Evolutionary conservation across 176 grass and related monocot species (phyloP), one percentile per base, ranked within the genome.

Genomic region (Puya raimondii): DNA sequence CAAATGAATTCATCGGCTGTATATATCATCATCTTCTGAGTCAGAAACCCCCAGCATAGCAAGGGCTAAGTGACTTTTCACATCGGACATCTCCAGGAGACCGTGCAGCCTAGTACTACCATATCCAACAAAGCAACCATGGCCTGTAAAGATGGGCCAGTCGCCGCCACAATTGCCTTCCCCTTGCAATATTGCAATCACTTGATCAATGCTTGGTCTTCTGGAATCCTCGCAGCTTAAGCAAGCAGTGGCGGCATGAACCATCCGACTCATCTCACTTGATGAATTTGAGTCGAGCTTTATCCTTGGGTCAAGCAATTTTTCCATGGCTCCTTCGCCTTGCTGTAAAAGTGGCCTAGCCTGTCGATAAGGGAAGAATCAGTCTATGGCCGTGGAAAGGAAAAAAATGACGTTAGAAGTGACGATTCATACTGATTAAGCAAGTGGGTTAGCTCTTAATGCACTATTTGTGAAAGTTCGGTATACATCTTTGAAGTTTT

Each of bases 41-140:
- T 85, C 83, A 61, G 77, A 80, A 20, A 85, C 78, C 12, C 68
- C 83, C 17, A 76, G 77, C 83, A 85, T 85, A 53, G 83, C 83
- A 61, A 85, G 61, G 8, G 83, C 83, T 67, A 85, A 53, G 74
- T 85, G 83, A 50, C 83, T 54, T 14, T 25, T 77, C 83, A 85
- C 80, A 15, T 85, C 72, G 23, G 63, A 64, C 72, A 68, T 85
- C 66, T 70, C 83, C 65, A 53, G 64, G 16, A 66, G 68, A 54
- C 63, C 75, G 20, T 69, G 52, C 11, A 29, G 73, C 25, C 63
- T 65, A 49, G 72, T 66, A 56, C 68, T 70, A 7, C 33, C 33
- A 63, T 76, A 80, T 12, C 83, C 83, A 54, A 72, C 47, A 12
- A 85, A 67, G 78, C 83, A 85, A 57, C 83, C 78, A 70, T 75